Conservation (phyloP, 805 yeast species). For the Ogataea philodendri region DNA sequence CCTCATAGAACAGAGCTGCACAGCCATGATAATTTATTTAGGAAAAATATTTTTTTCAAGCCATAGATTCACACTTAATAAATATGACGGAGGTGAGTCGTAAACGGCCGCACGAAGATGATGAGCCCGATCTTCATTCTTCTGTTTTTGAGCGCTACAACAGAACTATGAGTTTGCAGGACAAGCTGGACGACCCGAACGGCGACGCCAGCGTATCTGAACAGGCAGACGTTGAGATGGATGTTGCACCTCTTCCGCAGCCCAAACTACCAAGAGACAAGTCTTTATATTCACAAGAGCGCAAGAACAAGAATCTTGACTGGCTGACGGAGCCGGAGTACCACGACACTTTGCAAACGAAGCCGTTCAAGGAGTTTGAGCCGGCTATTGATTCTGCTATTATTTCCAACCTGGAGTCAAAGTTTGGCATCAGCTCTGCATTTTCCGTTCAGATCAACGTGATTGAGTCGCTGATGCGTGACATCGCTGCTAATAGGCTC, state of each 20-base stretch:
- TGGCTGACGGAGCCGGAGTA: constrained; percentile 71
- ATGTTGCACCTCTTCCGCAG: constrained; percentile 79
- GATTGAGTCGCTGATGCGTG: constrained; percentile 50
- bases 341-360: constrained; percentile 45
- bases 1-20: constrained; percentile 3
- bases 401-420: constrained; percentile 42
- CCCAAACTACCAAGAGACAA: constrained; percentile 64
- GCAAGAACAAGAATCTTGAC: constrained; percentile 41
- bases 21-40: constrained; percentile 6
- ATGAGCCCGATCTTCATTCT: constrained; percentile 34
- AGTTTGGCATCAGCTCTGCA: constrained; percentile 51
- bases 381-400: constrained; percentile 42
- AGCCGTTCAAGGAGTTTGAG: constrained; percentile 48
- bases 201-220: constrained; percentile 20
- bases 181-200: constrained; percentile 17
- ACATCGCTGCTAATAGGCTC: constrained; percentile 37
- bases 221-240: constrained; percentile 34
- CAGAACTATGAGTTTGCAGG: constrained; percentile 35
- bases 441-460: constrained; percentile 78
- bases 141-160: constrained; percentile 54
- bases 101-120: constrained; percentile 7
- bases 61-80: no score
- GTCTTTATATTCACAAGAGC: constrained; percentile 34
- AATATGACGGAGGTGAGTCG: constrained; percentile 7
- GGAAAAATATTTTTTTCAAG: constrained; percentile 1